Evolutionary conservation across 139 green algal species (phyloP).

Genomic region (Chlamydomonas applanata): DNA sequence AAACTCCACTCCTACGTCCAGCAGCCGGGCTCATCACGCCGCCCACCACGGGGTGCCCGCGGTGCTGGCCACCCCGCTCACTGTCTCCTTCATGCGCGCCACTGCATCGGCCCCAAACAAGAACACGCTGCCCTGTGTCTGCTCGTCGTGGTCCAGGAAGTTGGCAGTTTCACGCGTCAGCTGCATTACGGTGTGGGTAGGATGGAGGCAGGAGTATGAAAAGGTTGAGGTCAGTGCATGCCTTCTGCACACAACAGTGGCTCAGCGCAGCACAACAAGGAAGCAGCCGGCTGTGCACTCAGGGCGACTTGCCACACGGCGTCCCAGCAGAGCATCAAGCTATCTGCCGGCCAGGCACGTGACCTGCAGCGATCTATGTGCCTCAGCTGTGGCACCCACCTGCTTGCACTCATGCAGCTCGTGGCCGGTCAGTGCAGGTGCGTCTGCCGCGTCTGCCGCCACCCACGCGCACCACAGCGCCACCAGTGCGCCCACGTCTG

Average conservation of each 20-base stretch:
- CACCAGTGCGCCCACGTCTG: conserved; percentile 3
- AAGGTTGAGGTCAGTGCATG: too few relatives aligned
- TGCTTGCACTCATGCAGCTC: background rate
- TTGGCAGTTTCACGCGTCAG: background rate
- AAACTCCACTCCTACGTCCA: too few relatives aligned
- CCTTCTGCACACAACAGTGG: too few relatives aligned
- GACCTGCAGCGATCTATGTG: background rate
- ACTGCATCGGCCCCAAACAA: background rate
- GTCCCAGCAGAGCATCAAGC: too few relatives aligned
- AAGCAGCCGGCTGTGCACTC: too few relatives aligned
- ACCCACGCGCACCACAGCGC: too few relatives aligned
- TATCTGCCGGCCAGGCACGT: too few relatives aligned
- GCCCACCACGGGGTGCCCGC: background rate
- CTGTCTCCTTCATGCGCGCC: background rate
- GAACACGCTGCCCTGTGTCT: background rate
- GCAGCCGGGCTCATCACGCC: too few relatives aligned
- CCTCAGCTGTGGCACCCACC: background rate
- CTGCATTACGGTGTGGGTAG: background rate
- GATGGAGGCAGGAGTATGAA: background rate
- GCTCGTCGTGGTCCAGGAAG: background rate
- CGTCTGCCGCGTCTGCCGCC: background rate
- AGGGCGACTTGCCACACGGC: too few relatives aligned
- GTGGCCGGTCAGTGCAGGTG: background rate
- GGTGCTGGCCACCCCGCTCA: background rate
- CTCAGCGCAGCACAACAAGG: too few relatives aligned